Evolutionary conservation across 345 rosid genomes (phyloP), one percentile per base, ranked within the genome.

Genomic region (Eucalyptus cloeziana): DNA sequence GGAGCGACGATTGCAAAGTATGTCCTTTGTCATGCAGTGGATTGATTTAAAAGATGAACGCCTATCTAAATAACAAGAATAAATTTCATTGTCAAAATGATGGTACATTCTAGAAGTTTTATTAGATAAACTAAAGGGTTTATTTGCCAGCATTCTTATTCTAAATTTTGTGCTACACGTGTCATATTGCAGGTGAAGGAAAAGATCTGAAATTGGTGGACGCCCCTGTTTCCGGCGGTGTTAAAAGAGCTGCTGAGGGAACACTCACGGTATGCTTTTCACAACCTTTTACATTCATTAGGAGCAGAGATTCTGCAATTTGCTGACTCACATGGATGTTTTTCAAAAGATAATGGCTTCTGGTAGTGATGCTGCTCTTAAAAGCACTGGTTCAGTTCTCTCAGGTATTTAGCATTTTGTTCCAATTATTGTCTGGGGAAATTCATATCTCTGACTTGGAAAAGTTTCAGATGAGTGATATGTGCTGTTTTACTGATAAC

Each of bases 151-250:
- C 25, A 17, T 33, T 71, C 81, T 21, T 49, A 43, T 86, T 37
- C 54, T 40, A 47, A 86, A 51, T 51, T 50, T 86, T 33, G 16
- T 47, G 87, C 43, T 31, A 51, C 87, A 49, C 31, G 27, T 49
- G 54, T 87, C 71, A 91, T 92, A 51, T 92, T 83, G 49, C 89
- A 96, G 98, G 87, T 93, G 97, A 94, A 88, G 97, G 95, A 88
- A 96, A 94, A 90, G 92, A 93, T 93, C 91, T 97, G 92, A 96
- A 95, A 93, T 91, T 97, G 94, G 98, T 97, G 91, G 98, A 97
- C 91, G 98, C 99, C 91, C 99, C 99, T 90, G 99, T 97, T 92
- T 97, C 99, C 87, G 99, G 99, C 87, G 99, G 99, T 90, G 99
- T 96, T 79, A 96, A 96, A 94, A 94, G 94, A 93, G 99, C 99